Evolutionary conservation across 805 yeast species (phyloP).

Genomic region (Barnettozyma vustinii): DNA sequence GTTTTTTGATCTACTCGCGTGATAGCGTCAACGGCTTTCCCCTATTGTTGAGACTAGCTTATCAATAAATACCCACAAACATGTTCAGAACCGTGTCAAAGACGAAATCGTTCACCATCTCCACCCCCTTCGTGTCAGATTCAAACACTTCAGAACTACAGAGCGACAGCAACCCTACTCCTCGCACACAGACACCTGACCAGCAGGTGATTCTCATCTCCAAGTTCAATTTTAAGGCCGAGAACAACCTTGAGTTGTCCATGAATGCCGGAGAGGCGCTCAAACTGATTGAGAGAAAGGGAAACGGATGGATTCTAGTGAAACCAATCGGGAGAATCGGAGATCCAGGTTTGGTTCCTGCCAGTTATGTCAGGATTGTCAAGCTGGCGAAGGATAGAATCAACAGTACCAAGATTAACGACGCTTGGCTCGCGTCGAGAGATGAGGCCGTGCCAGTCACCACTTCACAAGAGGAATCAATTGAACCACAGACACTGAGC

Average conservation of each 20-base stretch:
- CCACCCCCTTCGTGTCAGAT: background rate
- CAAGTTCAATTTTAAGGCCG: conserved; percentile 40
- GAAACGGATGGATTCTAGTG: conserved; percentile 52
- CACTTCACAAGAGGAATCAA: background rate
- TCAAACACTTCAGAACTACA: background rate
- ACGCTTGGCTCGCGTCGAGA: conserved; percentile 16
- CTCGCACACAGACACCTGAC: conserved; percentile 13
- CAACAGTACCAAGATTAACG: conserved; percentile 14
- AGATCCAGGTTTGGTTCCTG: conserved; percentile 47
- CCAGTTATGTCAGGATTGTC: conserved; percentile 43
- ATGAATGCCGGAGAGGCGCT: conserved; percentile 47
- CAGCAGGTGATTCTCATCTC: conserved; percentile 35
- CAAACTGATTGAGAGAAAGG: conserved; percentile 41
- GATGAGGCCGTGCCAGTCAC: background rate
- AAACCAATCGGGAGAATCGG: conserved; percentile 45
- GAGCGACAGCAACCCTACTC: background rate
- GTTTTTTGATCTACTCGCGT: too few species aligned
- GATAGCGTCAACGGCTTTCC: too few species aligned
- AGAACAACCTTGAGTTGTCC: conserved; percentile 38
- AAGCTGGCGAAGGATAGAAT: conserved; percentile 29
- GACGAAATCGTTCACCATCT: background rate
- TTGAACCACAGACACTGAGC: background rate
- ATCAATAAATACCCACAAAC: background rate
- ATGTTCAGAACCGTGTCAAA: conserved; percentile 2
- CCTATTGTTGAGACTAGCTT: background rate